Evolutionary conservation across 139 green algal species (phyloP), one percentile per base, ranked within the genome.

Genomic region (Closterium sp.): DNA sequence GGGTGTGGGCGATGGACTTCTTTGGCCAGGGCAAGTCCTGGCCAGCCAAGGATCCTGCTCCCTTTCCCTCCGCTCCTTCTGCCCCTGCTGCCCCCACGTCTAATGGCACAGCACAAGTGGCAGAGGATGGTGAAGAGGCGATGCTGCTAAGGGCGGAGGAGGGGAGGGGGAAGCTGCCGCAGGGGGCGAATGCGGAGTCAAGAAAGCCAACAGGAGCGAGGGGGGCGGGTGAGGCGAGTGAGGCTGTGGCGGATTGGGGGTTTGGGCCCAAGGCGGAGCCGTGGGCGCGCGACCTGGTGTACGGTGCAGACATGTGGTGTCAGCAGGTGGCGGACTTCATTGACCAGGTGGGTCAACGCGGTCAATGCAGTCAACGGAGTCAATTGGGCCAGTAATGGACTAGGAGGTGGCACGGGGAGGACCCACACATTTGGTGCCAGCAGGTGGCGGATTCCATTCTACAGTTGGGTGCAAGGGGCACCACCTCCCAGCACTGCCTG

Each of bases 1-100:
- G 87, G 16, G 88, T 95, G 33, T 96, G 89, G 32, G 92, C 94
- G 1, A n/a, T 96, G 6, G 95, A 96, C 87, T 84, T 96, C 30
- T 81, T 96, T 69, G 95, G 95, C 0, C 94, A 96, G 87, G 87
- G 87, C 28, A 89, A 89, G n/a, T 89, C 87, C 7, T 89, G 87
- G 87, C 87, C 87, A 4, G 12, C 87, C 28, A 34, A 83, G 6
- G 87, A 89, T 23, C 87, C 87, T 81, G 87, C 87, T 12, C 87
- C 87, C 23, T n/a, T 38, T 23, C 33, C 85, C 6, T 2, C 83
- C 31, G 83, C 30, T 86, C 1, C 83, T 34, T 1, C 83, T 86
- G 21, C 83, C 31, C 21, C 83, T 86, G 83, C 28, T 86, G 83
- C 83, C n/a, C 76, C 21, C 6, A 0, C 12, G 38, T 66, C 38